A percentile compares a stretch with the other conserved stretches of the same genome.
Evolutionary conservation across 257 asterid species (phyloP).

Genomic region (Plantago major): DNA sequence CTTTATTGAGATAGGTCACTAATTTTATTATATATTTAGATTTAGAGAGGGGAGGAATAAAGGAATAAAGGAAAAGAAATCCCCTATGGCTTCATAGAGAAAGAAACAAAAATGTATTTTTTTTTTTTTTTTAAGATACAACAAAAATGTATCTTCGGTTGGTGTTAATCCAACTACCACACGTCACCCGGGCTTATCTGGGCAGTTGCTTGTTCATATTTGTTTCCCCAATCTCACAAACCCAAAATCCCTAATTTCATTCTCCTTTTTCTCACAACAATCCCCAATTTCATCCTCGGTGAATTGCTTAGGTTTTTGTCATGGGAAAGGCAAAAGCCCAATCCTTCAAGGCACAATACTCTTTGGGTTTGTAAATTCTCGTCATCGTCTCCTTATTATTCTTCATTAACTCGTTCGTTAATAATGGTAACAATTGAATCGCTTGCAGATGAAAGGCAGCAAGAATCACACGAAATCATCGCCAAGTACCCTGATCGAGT

Average conservation of each 20-base stretch:
- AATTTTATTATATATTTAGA: too few relatives aligned
- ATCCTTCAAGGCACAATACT: slow-evolving; percentile 54
- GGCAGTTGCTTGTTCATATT: background rate
- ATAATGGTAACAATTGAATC: slow-evolving; percentile 1
- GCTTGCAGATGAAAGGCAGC: slow-evolving; percentile 61
- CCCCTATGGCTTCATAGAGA: too few relatives aligned
- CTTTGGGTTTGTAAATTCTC: slow-evolving; percentile 41
- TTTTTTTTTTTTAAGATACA: too few relatives aligned
- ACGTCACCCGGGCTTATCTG: background rate
- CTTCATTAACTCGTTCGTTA: background rate
- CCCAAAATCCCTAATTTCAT: background rate
- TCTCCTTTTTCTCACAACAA: background rate
- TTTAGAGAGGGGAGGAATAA: too few relatives aligned
- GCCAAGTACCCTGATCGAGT: slow-evolving; percentile 88
- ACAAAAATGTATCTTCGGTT: too few relatives aligned
- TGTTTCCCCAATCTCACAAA: background rate
- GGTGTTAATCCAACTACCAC: too few relatives aligned
- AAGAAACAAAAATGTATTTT: too few relatives aligned
- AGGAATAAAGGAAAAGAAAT: too few relatives aligned
- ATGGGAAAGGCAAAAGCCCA: slow-evolving; percentile 54
- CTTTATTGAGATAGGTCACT: too few relatives aligned
- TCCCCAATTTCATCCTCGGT: background rate
- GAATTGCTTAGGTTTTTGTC: background rate
- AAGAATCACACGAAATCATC: slow-evolving; percentile 73
- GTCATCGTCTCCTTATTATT: background rate